Base-by-base conservation (phyloP, 164 flowering plant species). In the Vitis rotundifolia region DNA sequence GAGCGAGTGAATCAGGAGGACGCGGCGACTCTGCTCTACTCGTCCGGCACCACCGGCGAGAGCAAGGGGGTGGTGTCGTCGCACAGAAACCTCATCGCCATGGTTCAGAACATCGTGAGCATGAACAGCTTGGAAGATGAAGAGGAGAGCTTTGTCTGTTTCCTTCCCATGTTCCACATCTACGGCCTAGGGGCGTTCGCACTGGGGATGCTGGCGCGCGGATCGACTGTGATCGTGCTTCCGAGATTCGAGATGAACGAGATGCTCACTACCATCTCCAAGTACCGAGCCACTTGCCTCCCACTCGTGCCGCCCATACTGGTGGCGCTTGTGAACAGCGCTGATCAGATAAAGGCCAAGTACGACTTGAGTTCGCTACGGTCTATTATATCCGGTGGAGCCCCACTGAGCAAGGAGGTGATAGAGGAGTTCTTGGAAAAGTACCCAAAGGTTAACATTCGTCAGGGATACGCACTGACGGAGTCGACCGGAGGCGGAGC, bases 121-220 rank as follows among this genome's bases (percentile, higher is more conserved):
- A 22, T 22, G 22, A 22, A 22, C 77, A 92, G 26, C 87, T 89
- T 68, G 11, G 86, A 78, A 1, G 79, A 73, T 0, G 83, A 65
- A 11, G 76, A 69, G 3, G 77, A 82, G 22, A 79, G 73, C 0
- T 86, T 87, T 79, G 67, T 94, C 61, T 90, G 97, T 73, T 89
- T 93, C 1, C 91, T 94, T 3, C 98, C 98, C 0, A 92, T 94
- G 97, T 94, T 92, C 63, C 98, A 94, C 81, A 84, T 94, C 73
- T 94, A 91, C 86, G 97, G 97, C 44, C 59, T 92, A n/a, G 90
- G 76, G 0, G 86, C 78, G 29, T 87, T 89, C 63, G 89, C 85
- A 7, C 73, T 80, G 19, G 88, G 88, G 3, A 62, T 85, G 12
- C 79, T 88, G 56, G 85, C 89, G 8, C 67, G 82, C 1, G 94